phyloP scores from a whole-genome alignment of 202 grass and related monocot genomes.

The Zoysia matrella region DNA sequence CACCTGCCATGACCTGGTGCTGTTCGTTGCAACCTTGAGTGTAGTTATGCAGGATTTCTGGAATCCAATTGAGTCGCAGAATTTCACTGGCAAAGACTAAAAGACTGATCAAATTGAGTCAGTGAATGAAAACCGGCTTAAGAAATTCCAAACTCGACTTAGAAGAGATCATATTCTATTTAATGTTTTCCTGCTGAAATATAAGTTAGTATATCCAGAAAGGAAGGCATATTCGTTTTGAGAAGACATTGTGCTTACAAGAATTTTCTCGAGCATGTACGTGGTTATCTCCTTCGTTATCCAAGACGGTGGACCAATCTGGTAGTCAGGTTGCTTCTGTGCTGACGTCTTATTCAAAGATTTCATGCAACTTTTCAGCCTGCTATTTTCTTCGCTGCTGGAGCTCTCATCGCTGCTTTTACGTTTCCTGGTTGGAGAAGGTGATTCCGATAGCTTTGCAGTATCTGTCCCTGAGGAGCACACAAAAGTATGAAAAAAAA shows the following conservation, averaged over 20 bases:
- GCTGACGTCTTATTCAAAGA: neutral
- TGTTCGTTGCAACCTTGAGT: constrained; percentile 4
- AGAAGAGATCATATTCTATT: neutral
- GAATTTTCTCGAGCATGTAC: neutral
- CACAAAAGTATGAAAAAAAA: neutral
- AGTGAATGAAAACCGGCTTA: neutral
- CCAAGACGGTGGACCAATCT: neutral
- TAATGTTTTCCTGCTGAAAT: neutral
- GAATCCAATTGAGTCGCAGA: constrained; percentile 10
- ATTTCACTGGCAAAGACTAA: neutral
- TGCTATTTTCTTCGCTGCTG: neutral
- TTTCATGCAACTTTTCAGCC: neutral
- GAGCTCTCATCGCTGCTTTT: neutral
- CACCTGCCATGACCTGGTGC: constrained; percentile 40
- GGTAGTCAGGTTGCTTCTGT: neutral
- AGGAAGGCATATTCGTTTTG: neutral
- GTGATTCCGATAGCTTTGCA: constrained; percentile 11
- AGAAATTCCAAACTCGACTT: neutral
- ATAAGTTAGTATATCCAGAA: neutral
- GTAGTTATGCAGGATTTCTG: neutral
- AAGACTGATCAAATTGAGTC: neutral
- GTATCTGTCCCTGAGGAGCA: neutral
- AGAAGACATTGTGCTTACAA: constrained; percentile 22
- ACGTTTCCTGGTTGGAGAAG: neutral
- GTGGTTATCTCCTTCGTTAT: neutral